A percentile compares a stretch with the other conserved stretches of the same genome.
phyloP scores from a whole-genome alignment of 495 filamentous ascomycete genomes.

The Paragyromitra xinjiangensis region DNA sequence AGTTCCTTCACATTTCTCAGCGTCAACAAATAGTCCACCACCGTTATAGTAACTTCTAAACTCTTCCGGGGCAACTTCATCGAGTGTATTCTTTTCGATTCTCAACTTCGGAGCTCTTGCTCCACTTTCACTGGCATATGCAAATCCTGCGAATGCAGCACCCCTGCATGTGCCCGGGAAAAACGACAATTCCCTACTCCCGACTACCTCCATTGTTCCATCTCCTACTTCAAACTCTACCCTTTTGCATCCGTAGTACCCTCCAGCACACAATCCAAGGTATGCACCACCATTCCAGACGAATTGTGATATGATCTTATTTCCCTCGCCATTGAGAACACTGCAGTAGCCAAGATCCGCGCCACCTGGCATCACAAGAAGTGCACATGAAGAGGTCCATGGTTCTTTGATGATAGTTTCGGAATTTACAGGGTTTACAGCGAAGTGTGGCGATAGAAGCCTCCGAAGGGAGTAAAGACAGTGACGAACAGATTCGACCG shows the following conservation, averaged over 20 bases:
- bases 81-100: conserved; percentile 71
- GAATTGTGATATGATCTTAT: conserved; percentile 81
- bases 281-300: conserved; percentile 86
- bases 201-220: conserved; percentile 81
- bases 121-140: conserved; percentile 88
- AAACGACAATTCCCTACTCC: conserved; percentile 84
- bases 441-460: conserved; percentile 91
- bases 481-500: conserved; percentile 86
- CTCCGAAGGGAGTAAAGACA: conserved; percentile 86
- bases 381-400: conserved; percentile 84
- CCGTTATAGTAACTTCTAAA: conserved; percentile 93
- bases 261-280: conserved; percentile 92
- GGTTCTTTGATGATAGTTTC: conserved; percentile 87
- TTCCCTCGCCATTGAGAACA: conserved; percentile 85
- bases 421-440: conserved; percentile 83
- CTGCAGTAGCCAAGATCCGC: conserved; percentile 92
- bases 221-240: conserved; percentile 95
- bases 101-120: conserved; percentile 75
- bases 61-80: conserved; percentile 65
- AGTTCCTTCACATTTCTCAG: conserved; percentile 70
- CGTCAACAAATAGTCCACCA: conserved; percentile 92
- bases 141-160: conserved; percentile 86
- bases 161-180: conserved; percentile 88
- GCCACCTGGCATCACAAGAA: conserved; percentile 93
- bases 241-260: conserved; percentile 81